Percentiles rank a stretch among this genome's conserved stretches.
Evolutionary conservation across 768 basidiomycete genomes (phyloP).

Genomic region (Mycena olivaceomarginata): DNA sequence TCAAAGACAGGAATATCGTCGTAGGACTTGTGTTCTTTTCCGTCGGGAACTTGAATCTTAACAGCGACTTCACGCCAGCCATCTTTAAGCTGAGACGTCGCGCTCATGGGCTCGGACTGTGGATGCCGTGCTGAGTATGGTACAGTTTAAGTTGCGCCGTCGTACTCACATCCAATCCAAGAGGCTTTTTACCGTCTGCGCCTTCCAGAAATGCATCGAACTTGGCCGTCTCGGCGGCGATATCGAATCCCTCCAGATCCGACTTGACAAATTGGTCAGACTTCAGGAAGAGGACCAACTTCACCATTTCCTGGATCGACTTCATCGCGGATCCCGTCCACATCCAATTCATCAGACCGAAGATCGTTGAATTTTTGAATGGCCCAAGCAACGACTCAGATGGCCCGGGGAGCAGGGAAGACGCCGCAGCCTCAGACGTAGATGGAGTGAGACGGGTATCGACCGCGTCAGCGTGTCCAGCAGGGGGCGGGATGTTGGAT

Average conservation of each 20-base stretch:
- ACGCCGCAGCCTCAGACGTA: no score
- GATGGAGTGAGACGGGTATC: not conserved
- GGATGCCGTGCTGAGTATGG: no score
- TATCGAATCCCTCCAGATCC: conserved; percentile 4
- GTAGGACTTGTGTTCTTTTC: not conserved
- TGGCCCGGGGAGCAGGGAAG: not conserved
- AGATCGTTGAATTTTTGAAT: conserved; percentile 2
- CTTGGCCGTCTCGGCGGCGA: not conserved
- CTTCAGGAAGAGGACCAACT: not conserved
- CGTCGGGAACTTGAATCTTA: conserved; percentile 8
- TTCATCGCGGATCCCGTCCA: no score
- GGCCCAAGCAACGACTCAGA: not conserved
- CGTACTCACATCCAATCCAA: not conserved
- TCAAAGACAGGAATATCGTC: not conserved
- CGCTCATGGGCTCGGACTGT: no score
- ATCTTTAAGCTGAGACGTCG: not conserved
- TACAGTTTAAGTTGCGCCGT: no score
- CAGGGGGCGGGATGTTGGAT: conserved; percentile 6
- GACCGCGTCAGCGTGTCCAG: not conserved
- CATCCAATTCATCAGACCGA: no score
- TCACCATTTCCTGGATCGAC: not conserved
- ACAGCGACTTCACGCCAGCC: conserved; percentile 3
- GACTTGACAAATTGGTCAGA: conserved; percentile 8
- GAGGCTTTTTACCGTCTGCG: not conserved
- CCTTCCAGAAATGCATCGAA: not conserved